These are phyloP conservation scores for Pichia sp. DNA, from an alignment of 1,139 yeast genomes.

Conservation along the genomic window DNA sequence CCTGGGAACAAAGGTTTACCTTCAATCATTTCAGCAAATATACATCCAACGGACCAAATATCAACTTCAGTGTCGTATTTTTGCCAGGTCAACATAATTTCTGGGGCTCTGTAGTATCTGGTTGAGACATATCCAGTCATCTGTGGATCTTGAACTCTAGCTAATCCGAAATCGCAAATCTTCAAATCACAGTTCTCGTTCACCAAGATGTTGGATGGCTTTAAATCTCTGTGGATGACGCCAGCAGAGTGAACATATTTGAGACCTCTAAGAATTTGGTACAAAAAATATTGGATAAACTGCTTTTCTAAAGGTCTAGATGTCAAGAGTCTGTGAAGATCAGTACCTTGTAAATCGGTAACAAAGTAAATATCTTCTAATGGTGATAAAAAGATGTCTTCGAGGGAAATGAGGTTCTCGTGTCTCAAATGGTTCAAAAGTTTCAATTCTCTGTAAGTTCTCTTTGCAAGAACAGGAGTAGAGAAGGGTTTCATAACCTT, in stretches of 20 bases:
- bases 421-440: constrained; percentile 88
- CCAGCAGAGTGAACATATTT: constrained; percentile 97
- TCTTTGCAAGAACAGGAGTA: constrained; percentile 88
- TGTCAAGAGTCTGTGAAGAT: constrained; percentile 81
- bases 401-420: constrained; percentile 87
- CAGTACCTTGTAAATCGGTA: constrained; percentile 95
- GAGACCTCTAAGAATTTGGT: constrained; percentile 87
- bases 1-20: constrained; percentile 99
- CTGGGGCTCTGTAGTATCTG: constrained; percentile 96
- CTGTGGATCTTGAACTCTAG: constrained; percentile 96
- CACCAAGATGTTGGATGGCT: constrained; percentile 86
- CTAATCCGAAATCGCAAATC: constrained; percentile 95
- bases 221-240: constrained; percentile 90
- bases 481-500: constrained; percentile 97
- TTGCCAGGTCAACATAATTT: constrained; percentile 99
- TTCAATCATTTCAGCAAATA: constrained; percentile 96
- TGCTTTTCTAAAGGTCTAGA: constrained; percentile 93
- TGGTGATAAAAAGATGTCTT: constrained; percentile 91
- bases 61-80: constrained; percentile 98
- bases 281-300: constrained; percentile 90
- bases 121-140: constrained; percentile 99
- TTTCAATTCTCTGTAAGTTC: constrained; percentile 94
- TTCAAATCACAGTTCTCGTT: constrained; percentile 95
- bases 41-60: constrained; percentile 99
- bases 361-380: constrained; percentile 95